Evolutionary conservation across 208 protist genomes (phyloP).

Genomic region (Trypanosoma lewisi): DNA sequence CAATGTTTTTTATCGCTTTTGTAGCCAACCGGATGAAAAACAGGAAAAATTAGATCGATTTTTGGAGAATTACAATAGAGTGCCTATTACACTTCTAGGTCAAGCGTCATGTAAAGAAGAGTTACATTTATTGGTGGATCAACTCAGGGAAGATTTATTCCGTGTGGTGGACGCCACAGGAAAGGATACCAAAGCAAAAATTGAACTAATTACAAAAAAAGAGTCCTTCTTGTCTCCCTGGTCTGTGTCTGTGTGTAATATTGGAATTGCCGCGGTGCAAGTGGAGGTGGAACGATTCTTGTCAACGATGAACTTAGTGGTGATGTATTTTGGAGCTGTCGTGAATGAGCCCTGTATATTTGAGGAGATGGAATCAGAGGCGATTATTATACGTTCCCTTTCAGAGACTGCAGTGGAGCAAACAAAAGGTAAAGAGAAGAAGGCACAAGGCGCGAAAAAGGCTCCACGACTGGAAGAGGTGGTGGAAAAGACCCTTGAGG

Average conservation of each 20-base stretch:
- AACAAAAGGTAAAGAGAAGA: conserved; percentile 48
- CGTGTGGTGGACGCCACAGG: conserved; percentile 38
- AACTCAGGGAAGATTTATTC: conserved; percentile 45
- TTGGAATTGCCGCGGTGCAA: conserved; percentile 51
- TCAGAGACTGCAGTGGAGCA: conserved; percentile 20
- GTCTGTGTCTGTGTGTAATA: conserved; percentile 56
- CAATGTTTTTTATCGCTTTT: conserved; percentile 43
- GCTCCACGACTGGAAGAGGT: conserved; percentile 38
- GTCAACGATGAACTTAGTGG: conserved; percentile 46
- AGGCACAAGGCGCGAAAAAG: conserved; percentile 36
- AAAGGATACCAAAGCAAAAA: conserved; percentile 35
- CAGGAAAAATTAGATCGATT: conserved; percentile 62
- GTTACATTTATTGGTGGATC: conserved; percentile 59
- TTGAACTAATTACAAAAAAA: conserved; percentile 50
- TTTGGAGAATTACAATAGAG: conserved; percentile 44
- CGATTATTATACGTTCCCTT: conserved; percentile 24
- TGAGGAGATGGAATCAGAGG: conserved; percentile 62
- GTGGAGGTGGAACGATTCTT: conserved; percentile 71
- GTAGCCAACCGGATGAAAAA: conserved; percentile 60
- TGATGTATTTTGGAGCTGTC: conserved; percentile 67
- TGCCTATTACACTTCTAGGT: conserved; percentile 41
- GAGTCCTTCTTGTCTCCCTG: conserved; percentile 64
- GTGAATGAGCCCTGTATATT: conserved; percentile 56
- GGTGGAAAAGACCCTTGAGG: conserved; percentile 46
- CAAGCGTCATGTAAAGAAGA: conserved; percentile 68